Evolutionary conservation across 805 yeast genomes (phyloP).

Genomic region (Danielia oregonensis): DNA sequence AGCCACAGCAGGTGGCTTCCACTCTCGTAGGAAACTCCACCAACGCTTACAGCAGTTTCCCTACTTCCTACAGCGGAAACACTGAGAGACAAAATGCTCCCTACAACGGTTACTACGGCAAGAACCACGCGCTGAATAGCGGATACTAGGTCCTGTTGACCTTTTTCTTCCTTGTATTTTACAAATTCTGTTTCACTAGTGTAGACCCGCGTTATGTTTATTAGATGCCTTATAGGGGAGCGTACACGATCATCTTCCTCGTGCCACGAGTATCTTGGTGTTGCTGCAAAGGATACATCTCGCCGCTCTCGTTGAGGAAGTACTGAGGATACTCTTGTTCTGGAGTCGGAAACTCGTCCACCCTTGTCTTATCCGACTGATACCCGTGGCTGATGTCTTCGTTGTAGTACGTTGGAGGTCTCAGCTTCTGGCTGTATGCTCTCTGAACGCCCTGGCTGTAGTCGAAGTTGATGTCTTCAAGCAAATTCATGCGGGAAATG

Average conservation of each 20-base stretch:
- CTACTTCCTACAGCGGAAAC: slow-evolving; percentile 14
- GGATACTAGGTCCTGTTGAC: too few relatives aligned
- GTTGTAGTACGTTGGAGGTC: neutral
- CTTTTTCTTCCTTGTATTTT: neutral
- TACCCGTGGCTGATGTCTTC: neutral
- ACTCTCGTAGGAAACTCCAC: slow-evolving; percentile 40
- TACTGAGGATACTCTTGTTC: slow-evolving; percentile 21
- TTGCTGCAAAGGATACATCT: slow-evolving; percentile 25
- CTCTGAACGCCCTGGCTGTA: slow-evolving; percentile 5
- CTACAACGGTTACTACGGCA: slow-evolving; percentile 10
- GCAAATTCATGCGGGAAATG: slow-evolving; percentile 32
- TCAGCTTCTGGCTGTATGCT: neutral
- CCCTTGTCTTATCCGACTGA: slow-evolving; percentile 1
- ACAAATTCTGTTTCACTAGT: neutral
- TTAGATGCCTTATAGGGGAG: slow-evolving; percentile 34
- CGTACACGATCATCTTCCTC: slow-evolving; percentile 28
- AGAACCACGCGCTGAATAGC: too few relatives aligned
- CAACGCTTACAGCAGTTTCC: slow-evolving; percentile 23
- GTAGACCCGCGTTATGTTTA: too few relatives aligned
- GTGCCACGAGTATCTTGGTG: slow-evolving; percentile 18
- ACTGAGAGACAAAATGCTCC: slow-evolving; percentile 6
- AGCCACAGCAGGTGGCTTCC: slow-evolving; percentile 42
- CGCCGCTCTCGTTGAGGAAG: slow-evolving; percentile 26
- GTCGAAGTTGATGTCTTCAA: slow-evolving; percentile 32
- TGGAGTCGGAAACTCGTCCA: slow-evolving; percentile 1